phyloP scores from a whole-genome alignment of 2,329 filamentous ascomycete genomes.

The Claviceps purpurea region DNA sequence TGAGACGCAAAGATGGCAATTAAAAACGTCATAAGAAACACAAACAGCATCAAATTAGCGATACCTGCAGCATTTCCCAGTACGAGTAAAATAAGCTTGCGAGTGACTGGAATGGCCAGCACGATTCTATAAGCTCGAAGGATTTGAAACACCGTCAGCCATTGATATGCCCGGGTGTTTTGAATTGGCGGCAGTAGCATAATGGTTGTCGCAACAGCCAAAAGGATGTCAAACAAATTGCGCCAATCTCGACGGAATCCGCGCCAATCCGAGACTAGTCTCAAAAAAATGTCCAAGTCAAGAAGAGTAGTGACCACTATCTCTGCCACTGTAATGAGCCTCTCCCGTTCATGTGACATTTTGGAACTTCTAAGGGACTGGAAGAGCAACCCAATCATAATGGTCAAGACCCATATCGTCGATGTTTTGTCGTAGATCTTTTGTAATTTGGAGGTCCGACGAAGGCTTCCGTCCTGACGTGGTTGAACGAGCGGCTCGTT shows the following conservation, averaged over 20 bases:
- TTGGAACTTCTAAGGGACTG: conserved; percentile 64
- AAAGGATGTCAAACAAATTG: conserved; percentile 67
- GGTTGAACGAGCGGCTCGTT: conserved; percentile 33
- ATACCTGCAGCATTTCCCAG: conserved; percentile 87
- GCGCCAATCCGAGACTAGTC: conserved; percentile 68
- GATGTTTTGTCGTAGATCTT: conserved; percentile 59
- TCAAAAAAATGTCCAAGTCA: conserved; percentile 67
- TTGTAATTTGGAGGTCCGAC: conserved; percentile 42
- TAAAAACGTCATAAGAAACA: conserved; percentile 89
- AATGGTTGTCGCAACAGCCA: conserved; percentile 70
- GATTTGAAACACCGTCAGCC: conserved; percentile 89
- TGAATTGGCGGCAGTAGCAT: conserved; percentile 78
- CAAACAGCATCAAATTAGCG: conserved; percentile 86
- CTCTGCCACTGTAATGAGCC: conserved; percentile 61
- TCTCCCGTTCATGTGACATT: conserved; percentile 50
- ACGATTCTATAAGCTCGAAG: conserved; percentile 85
- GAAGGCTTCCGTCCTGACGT: conserved; percentile 24
- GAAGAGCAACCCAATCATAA: conserved; percentile 65
- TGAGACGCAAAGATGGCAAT: conserved; percentile 88
- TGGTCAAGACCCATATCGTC: conserved; percentile 68
- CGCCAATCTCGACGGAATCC: conserved; percentile 59
- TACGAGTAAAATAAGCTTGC: conserved; percentile 75
- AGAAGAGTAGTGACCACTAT: conserved; percentile 64
- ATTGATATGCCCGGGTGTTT: conserved; percentile 63
- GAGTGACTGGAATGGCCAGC: conserved; percentile 73